A percentile compares a stretch with the other conserved stretches of the same genome.
Conservation (phyloP, 257 asterid species). For the Solanum ahanhuiri region DNA sequence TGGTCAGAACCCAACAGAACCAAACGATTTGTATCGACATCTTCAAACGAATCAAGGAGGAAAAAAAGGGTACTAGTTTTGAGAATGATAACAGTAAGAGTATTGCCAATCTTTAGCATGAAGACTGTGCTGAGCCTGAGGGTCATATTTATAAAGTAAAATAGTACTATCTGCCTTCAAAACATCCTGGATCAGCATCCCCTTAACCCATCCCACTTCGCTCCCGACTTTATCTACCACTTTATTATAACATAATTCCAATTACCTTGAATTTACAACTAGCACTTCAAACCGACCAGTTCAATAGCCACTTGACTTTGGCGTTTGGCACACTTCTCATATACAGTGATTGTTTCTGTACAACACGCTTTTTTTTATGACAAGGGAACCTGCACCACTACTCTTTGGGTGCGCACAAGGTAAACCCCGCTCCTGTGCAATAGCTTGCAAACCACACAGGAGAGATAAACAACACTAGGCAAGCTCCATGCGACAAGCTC, state of each 20-base stretch:
- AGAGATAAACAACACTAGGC: not conserved
- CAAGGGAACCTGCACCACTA: too few species aligned
- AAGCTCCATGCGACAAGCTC: not conserved
- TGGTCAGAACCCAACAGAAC: not conserved
- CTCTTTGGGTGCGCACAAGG: too few species aligned
- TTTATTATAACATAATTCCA: not conserved
- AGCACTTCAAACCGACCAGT: not conserved
- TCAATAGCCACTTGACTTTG: not conserved
- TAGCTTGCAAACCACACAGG: not conserved
- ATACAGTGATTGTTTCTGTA: not conserved
- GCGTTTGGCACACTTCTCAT: not conserved
- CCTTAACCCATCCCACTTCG: not conserved
- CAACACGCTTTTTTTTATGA: not conserved
- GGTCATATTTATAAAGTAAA: too few species aligned
- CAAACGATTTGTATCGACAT: not conserved
- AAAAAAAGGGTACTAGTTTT: not conserved
- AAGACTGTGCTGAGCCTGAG: too few species aligned
- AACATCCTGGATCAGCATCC: not conserved
- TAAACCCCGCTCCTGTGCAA: not conserved
- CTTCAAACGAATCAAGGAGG: not conserved
- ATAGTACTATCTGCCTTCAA: not conserved
- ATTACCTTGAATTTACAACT: not conserved
- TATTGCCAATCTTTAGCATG: too few species aligned
- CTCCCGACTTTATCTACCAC: not conserved
- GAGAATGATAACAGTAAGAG: not conserved